phyloP scores from a whole-genome alignment of 208 protist species.

The Leishmania amazonensis region DNA sequence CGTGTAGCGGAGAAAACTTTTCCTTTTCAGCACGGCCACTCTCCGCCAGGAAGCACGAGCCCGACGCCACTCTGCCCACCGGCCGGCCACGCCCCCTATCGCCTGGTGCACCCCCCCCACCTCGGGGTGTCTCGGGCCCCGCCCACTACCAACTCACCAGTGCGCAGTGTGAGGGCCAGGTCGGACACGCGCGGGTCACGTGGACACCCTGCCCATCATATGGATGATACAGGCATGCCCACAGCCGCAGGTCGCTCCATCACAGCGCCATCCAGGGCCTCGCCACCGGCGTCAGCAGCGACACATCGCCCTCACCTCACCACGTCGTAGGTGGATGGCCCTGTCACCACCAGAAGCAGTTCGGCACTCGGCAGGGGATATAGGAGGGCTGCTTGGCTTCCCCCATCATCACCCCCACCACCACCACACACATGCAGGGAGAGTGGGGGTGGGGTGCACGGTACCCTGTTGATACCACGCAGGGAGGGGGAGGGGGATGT shows the following conservation, averaged over 20 bases:
- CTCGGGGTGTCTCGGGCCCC: neutral
- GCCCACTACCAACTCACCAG: neutral
- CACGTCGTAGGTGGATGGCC: neutral
- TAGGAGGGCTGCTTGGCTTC: neutral
- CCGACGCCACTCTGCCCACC: too few relatives aligned
- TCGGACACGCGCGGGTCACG: neutral
- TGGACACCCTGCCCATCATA: neutral
- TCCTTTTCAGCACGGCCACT: neutral
- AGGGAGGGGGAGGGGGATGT: neutral
- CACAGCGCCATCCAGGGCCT: neutral
- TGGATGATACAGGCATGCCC: neutral
- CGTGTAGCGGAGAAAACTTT: neutral
- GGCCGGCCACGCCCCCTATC: neutral
- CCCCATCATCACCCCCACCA: neutral
- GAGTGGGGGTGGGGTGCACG: neutral
- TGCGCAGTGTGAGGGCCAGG: neutral
- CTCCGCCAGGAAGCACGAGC: neutral
- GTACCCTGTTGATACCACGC: neutral
- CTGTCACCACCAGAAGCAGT: neutral
- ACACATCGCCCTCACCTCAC: neutral
- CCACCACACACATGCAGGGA: neutral
- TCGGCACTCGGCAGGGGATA: neutral
- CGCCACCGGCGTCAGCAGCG: neutral
- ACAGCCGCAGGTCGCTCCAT: neutral
- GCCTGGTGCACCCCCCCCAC: neutral